Base-by-base conservation (phyloP, 2,329 filamentous ascomycete species). In the Alternaria dauci region DNA sequence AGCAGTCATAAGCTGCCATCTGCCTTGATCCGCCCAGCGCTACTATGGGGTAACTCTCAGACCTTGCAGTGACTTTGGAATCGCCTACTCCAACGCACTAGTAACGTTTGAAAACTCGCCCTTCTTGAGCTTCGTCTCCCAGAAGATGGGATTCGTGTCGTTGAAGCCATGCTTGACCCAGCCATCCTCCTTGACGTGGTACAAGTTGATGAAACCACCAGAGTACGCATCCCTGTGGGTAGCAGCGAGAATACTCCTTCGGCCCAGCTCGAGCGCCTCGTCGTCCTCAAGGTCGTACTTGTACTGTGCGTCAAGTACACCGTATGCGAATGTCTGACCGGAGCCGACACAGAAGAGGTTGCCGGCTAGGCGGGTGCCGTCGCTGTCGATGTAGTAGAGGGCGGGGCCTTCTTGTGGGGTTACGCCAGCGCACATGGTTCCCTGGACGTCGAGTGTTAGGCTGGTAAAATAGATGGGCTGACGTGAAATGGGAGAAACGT, bases 91-190 rank as follows among this genome's bases (percentile, higher is more conserved):
- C 77, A 96, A 79, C 74, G 89, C 83, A 73, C 91, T 92, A 59
- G 92, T 96, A 55, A 97, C 94, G 79, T 97, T 97, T 67, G 91
- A 94, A 81, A 99, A 99, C 85, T 99, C 95, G 80, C 94, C 94
- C 88, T 96, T 96, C 80, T 97, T 91, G 76, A 99, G 83, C 89
- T 99, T 99, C 51, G 94, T 97, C 86, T 96, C 91, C 95, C 95
- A 99, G 90, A 99, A 99, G 78, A 98, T 96, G 44, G 94, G 94
- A 85, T 98, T 97, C 72, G 94, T 98, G 81, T 99, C 95, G 71
- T 85, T 93, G 87, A 99, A 99, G 65, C 95, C 95, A 78, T 98
- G 94, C 87, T 96, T 97, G 76, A 96, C 94, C 95, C 95, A 99
- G 72, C 95, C 95, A 67, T 93, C 91, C 85, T 99, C 94, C 89